Evolutionary conservation across 1,284 basidiomycete genomes (phyloP).

Genomic region (Irpex sp.): DNA sequence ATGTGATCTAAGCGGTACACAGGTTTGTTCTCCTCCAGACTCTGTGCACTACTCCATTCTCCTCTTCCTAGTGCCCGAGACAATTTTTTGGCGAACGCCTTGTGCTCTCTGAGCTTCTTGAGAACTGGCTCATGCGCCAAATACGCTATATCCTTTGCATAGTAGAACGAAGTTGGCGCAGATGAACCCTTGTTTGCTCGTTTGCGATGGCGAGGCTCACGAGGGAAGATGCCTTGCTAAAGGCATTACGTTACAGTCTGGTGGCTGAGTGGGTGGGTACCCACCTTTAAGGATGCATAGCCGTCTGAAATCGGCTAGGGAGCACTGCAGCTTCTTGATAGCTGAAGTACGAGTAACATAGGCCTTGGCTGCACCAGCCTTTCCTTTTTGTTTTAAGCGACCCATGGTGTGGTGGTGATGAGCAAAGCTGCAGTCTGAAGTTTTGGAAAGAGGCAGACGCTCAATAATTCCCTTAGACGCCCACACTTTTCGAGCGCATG

Average conservation of each 20-base stretch:
- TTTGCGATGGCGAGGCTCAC: constrained; percentile 91
- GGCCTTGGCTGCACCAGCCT: constrained; percentile 92
- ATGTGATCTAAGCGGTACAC: constrained; percentile 92
- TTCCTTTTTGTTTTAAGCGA: constrained; percentile 86
- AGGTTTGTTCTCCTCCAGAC: constrained; percentile 89
- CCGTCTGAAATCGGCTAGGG: constrained; percentile 94
- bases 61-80: constrained; percentile 89
- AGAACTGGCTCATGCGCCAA: constrained; percentile 96
- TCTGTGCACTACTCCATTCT: constrained; percentile 96
- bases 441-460: background rate
- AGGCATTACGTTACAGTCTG: constrained; percentile 3
- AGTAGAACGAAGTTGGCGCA: constrained; percentile 97
- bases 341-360: constrained; percentile 91
- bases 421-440: background rate
- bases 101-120: constrained; percentile 95
- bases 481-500: constrained; percentile 26
- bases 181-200: constrained; percentile 98
- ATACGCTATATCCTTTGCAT: constrained; percentile 97
- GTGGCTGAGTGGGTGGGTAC: constrained; percentile 15
- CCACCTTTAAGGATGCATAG: constrained; percentile 97
- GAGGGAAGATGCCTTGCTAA: constrained; percentile 87
- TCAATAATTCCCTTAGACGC: constrained; percentile 10
- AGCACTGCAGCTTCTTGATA: constrained; percentile 92
- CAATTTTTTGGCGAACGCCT: constrained; percentile 97
- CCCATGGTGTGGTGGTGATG: constrained; percentile 58